Percentiles rank a stretch among this genome's conserved stretches.
Conservation (phyloP, 352 stramenopile genomes). For the Phytophthora ohioensis region DNA sequence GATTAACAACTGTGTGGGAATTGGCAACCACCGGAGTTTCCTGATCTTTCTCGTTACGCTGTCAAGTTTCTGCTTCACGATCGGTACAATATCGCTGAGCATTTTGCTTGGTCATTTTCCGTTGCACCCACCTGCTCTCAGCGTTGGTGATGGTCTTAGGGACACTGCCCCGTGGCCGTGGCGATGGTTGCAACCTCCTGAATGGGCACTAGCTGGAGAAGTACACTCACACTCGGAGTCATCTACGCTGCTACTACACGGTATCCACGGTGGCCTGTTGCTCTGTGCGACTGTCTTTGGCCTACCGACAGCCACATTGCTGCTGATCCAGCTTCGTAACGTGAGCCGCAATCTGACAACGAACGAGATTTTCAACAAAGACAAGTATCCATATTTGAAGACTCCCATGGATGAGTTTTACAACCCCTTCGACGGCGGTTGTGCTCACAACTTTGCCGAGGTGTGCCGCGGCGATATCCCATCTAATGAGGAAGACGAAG, state of each 20-base stretch:
- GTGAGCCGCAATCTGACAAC: constrained; percentile 78
- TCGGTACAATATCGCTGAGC: constrained; percentile 55
- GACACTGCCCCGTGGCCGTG: constrained; percentile 24
- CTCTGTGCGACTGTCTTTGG: constrained; percentile 74
- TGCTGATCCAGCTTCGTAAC: constrained; percentile 79
- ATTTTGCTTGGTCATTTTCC: constrained; percentile 58
- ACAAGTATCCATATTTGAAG: constrained; percentile 90
- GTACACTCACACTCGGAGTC: constrained; percentile 21
- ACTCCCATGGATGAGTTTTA: constrained; percentile 80
- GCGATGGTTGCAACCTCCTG: constrained; percentile 37
- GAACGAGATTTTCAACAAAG: constrained; percentile 91
- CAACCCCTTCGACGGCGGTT: constrained; percentile 81
- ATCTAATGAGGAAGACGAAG: constrained; percentile 24
- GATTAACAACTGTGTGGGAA: constrained; percentile 88
- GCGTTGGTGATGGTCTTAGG: neutral
- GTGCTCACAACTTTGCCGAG: constrained; percentile 64
- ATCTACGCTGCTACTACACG: constrained; percentile 56
- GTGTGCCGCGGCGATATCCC: constrained; percentile 49
- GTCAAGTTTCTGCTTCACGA: constrained; percentile 55
- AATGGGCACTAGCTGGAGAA: constrained; percentile 32
- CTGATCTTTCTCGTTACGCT: constrained; percentile 72
- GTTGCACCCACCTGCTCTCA: constrained; percentile 38
- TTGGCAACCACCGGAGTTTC: constrained; percentile 79
- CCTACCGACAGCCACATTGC: constrained; percentile 65
- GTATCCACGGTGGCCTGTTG: constrained; percentile 63